These are phyloP conservation scores for Lantana camara DNA, from an alignment of 257 asterid genomes.

Conservation along the genomic window DNA sequence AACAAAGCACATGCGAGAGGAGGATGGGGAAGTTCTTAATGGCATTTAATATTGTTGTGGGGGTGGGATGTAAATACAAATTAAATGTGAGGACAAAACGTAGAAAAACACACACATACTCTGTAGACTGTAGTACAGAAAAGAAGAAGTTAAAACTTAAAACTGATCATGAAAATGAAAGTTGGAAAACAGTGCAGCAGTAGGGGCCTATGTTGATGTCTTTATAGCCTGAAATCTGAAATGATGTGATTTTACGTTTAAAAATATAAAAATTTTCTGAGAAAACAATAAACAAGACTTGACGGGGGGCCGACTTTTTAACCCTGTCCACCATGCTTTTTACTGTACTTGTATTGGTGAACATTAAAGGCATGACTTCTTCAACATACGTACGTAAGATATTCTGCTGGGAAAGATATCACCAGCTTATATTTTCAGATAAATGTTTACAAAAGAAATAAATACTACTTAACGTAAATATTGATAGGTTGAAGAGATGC, in stretches of 20 bases:
- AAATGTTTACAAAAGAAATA: too few relatives aligned
- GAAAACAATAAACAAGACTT: conserved; percentile 32
- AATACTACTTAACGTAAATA: too few relatives aligned
- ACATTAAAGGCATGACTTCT: background rate
- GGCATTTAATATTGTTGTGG: conserved; percentile 7
- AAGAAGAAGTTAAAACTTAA: conserved; percentile 1
- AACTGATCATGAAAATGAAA: conserved; percentile 18
- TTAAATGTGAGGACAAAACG: conserved; percentile 3
- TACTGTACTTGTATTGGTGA: conserved; percentile 17
- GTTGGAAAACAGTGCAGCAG: background rate
- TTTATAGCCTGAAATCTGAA: conserved; percentile 28
- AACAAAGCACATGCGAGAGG: background rate
- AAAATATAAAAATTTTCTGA: conserved; percentile 32
- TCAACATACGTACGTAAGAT: too few relatives aligned
- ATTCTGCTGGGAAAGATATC: too few relatives aligned
- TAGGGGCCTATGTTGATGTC: background rate
- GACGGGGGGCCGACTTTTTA: conserved; percentile 39
- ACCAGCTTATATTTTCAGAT: too few relatives aligned
- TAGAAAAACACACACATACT: conserved; percentile 4
- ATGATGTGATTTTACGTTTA: conserved; percentile 54
- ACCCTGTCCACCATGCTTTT: conserved; percentile 21
- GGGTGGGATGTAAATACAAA: conserved; percentile 2
- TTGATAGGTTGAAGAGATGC: background rate
- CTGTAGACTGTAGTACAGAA: conserved; percentile 6
- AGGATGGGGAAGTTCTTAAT: background rate